Evolutionary conservation across 169 alveolate species (phyloP).

Genomic region (Eimeria maxima): DNA sequence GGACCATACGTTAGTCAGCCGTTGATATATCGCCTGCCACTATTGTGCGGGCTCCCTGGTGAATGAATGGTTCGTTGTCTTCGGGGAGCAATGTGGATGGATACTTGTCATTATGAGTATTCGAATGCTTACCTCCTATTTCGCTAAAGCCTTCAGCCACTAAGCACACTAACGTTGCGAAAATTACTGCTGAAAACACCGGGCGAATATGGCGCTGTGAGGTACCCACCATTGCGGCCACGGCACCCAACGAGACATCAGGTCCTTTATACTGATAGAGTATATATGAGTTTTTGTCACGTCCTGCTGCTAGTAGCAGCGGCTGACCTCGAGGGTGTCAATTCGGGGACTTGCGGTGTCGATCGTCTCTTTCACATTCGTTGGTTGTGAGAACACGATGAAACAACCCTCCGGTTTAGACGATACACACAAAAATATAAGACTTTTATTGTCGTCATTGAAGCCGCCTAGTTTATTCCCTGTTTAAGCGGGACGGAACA

Average conservation of each 20-base stretch:
- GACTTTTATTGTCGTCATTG: not conserved
- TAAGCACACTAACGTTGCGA: not conserved
- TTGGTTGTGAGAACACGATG: not conserved
- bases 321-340: not conserved
- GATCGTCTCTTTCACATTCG: not conserved
- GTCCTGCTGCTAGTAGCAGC: not conserved
- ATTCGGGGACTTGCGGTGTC: conserved; percentile 6
- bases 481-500: not conserved
- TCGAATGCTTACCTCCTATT: not conserved
- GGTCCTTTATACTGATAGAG: not conserved
- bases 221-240: conserved; percentile 23
- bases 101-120: not conserved
- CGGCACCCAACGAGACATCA: not conserved
- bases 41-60: not conserved
- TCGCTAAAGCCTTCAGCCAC: conserved; percentile 1
- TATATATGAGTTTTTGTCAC: not conserved
- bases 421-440: not conserved
- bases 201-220: not conserved
- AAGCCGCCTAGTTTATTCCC: not conserved
- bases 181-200: not conserved
- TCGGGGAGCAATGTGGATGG: not conserved
- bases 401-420: not conserved
- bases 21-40: not conserved
- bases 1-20: not conserved
- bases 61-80: not conserved